Base-by-base conservation (phyloP, 2,329 filamentous ascomycete genomes). In the Fusarium chuoi region DNA sequence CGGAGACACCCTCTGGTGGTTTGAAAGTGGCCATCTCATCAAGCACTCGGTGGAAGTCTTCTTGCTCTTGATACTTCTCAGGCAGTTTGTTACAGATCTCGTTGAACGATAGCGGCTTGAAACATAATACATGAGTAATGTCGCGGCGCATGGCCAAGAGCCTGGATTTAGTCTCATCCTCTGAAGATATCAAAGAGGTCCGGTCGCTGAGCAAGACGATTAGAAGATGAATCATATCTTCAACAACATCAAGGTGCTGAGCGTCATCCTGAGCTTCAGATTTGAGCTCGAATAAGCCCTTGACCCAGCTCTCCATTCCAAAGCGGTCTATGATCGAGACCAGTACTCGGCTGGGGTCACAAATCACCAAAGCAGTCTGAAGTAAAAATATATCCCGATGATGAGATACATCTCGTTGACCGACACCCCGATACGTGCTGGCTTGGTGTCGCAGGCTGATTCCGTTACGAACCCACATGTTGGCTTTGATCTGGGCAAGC, bases 401-500 rank as follows among this genome's bases (percentile, higher is more conserved):
- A 78, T 98, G 96, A 4, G 94, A 95, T 26, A 98, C 93, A 81
- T 99, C 96, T 74, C 96, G 89, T 78, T 97, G 94, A 17, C 91
- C 90, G 20, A 98, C 94, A 45, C 94, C 95, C 22, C 95, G 92
- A 81, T 99, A 99, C 24, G 95, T 96, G 59, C 93, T 93, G 81
- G 97, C 96, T 82, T 99, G 96, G 81, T 99, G 96, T 44, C 96
- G 91, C 58, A 99, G 88, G 78, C 96, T 98, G 79, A 99, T 94
- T 5, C 96, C 96, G 80, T 99, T 99, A 63, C 96, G 91, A 72
- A 99, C 96, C 96, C 97, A 99, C 91, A 98, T 97, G 58, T 95
- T 94, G 24, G 96, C 95, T 82, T 97, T 98, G 91, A 99, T 98
- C 84, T 99, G 97, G 11, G 96, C 94, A 38, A 99, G 87, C 96